These are phyloP conservation scores for Aspergillus flavus DNA, from an alignment of 2,329 filamentous ascomycete genomes.

Conservation along the genomic window DNA sequence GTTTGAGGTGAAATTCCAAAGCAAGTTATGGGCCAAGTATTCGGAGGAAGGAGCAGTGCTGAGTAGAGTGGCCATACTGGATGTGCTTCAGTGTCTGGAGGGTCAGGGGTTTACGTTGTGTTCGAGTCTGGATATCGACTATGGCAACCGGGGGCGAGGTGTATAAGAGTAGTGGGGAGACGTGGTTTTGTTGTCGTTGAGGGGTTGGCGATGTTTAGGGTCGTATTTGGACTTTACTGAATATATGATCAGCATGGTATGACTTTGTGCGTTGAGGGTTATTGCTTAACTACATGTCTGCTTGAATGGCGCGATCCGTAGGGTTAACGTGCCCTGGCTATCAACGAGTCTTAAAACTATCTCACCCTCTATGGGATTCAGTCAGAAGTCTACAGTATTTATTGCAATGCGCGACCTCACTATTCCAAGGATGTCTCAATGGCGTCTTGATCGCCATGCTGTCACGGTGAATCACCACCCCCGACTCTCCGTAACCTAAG, in stretches of 20 bases:
- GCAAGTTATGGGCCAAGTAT: background rate
- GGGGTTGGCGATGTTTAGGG: background rate
- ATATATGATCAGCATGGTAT: too few relatives aligned
- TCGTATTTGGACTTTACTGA: background rate
- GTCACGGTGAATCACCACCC: too few relatives aligned
- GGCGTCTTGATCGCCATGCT: too few relatives aligned
- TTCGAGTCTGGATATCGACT: background rate
- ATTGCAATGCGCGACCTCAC: too few relatives aligned
- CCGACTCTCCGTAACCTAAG: too few relatives aligned
- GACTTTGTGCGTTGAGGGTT: slow-evolving; percentile 19
- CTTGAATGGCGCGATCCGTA: too few relatives aligned
- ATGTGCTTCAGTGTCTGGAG: background rate
- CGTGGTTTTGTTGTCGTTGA: background rate
- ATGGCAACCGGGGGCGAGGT: background rate
- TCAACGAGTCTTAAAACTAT: too few relatives aligned
- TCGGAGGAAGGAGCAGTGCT: background rate
- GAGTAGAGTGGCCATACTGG: background rate
- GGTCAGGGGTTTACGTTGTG: background rate
- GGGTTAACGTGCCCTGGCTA: too few relatives aligned
- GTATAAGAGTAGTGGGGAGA: background rate
- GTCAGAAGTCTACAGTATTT: too few relatives aligned
- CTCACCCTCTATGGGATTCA: too few relatives aligned
- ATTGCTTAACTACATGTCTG: too few relatives aligned
- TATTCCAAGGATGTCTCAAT: too few relatives aligned
- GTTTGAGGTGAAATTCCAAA: background rate